phyloP scores from a whole-genome alignment of 2,329 filamentous ascomycete species.

The Fusarium liriodendri region DNA sequence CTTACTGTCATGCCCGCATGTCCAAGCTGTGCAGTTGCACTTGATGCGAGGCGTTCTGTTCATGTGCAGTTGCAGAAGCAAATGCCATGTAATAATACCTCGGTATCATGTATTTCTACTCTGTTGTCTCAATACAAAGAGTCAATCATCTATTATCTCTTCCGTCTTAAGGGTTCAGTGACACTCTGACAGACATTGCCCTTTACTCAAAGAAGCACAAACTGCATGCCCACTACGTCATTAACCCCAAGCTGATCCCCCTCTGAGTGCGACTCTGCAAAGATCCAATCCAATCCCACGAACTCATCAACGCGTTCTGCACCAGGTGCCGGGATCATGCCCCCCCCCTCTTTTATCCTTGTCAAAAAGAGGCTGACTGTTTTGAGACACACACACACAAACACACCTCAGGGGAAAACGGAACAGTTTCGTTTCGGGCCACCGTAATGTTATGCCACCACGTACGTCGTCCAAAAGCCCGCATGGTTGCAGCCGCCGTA shows the following conservation, averaged over 20 bases:
- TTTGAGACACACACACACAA: constrained; percentile 1
- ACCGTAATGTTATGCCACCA: constrained; percentile 16
- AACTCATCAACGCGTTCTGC: not conserved
- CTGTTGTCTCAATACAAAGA: not conserved
- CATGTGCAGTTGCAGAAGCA: constrained; percentile 14
- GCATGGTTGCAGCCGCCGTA: constrained; percentile 2
- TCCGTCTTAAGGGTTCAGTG: not conserved
- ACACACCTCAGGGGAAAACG: constrained; percentile 24
- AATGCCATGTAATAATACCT: not conserved
- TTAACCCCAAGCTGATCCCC: not conserved
- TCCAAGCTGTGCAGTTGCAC: not conserved
- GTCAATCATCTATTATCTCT: not conserved
- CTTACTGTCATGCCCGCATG: not conserved
- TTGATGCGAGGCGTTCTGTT: not conserved
- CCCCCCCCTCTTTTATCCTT: not conserved
- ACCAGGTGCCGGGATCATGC: constrained; percentile 1
- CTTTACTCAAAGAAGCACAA: constrained; percentile 20
- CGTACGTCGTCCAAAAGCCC: not conserved
- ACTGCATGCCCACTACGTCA: constrained; percentile 32
- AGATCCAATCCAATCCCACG: constrained; percentile 1
- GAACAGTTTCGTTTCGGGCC: constrained; percentile 7
- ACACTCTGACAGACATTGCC: constrained; percentile 3
- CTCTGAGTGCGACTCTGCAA: not conserved
- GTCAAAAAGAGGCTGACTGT: constrained; percentile 15
- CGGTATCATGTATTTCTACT: not conserved